Evolutionary conservation across 108 stramenopile genomes (phyloP).

Genomic region (Discostella pseudostelligera): DNA sequence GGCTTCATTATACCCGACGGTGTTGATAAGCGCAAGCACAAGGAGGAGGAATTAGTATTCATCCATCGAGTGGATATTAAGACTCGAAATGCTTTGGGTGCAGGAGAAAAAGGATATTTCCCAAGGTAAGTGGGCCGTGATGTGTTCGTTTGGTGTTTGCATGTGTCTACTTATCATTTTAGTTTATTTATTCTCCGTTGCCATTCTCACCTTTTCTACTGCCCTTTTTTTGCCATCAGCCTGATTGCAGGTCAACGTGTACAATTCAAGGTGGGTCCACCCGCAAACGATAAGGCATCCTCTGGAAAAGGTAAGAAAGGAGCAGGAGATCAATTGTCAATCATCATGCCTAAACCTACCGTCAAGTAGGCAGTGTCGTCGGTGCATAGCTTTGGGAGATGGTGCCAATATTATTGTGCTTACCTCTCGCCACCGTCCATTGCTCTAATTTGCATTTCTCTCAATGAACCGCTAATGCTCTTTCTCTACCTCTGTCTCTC

Average conservation of each 20-base stretch:
- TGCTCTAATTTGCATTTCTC: no score
- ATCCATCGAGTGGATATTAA: conserved; percentile 15
- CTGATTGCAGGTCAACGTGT: neutral
- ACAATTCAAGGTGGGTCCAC: conserved; percentile 3
- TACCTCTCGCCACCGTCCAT: no score
- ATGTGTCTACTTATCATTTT: no score
- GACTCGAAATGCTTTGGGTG: neutral
- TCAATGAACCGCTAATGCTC: no score
- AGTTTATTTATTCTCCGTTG: no score
- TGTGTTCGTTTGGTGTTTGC: no score
- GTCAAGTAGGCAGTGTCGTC: no score
- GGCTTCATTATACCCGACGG: conserved; percentile 32
- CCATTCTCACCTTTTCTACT: neutral
- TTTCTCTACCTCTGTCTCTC: no score
- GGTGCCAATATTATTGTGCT: no score
- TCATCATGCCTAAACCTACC: no score
- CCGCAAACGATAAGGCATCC: neutral
- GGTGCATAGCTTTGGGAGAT: no score
- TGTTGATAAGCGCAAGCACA: neutral
- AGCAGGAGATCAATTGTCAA: no score
- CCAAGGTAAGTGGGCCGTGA: neutral
- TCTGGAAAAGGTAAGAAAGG: neutral
- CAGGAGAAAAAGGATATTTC: neutral
- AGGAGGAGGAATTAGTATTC: conserved; percentile 15
- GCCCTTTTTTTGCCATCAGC: neutral